phyloP scores from a whole-genome alignment of 345 rosid species.

The Murraya paniculata region DNA sequence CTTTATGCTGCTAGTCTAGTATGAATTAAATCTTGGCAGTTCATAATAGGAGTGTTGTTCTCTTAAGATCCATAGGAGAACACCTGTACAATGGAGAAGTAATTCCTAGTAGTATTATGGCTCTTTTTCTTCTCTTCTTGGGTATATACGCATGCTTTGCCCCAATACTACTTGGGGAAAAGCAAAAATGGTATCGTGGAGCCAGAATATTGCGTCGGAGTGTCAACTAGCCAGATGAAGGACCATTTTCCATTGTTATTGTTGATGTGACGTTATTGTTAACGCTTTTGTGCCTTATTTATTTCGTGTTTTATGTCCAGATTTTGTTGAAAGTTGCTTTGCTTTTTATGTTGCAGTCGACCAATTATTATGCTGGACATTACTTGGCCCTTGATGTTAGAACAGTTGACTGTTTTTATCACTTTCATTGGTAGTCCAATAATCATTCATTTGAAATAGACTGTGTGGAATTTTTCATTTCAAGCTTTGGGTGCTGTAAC shows the following conservation, averaged over 20 bases:
- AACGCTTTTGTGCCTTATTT: neutral
- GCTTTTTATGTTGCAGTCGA: neutral
- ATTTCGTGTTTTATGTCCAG: neutral
- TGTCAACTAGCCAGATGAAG: neutral
- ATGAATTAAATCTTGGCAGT: neutral
- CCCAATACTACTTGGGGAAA: neutral
- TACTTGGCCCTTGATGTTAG: neutral
- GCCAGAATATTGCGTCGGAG: neutral
- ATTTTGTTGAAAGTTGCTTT: neutral
- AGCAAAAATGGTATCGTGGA: neutral
- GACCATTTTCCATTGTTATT: neutral
- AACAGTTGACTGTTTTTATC: neutral
- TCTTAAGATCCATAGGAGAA: neutral
- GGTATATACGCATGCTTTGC: neutral
- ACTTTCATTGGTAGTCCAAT: neutral
- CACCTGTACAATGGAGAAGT: neutral
- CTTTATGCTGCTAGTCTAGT: neutral
- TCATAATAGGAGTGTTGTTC: neutral
- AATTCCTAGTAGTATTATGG: neutral
- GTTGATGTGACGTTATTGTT: neutral
- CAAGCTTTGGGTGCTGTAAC: constrained; percentile 4
- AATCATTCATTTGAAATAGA: neutral
- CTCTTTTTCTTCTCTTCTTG: neutral
- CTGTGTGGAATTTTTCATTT: neutral
- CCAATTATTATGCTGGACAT: neutral